A percentile compares a stretch with the other conserved stretches of the same genome.
phyloP scores from a whole-genome alignment of 495 filamentous ascomycete species.

The Platismatia glauca region DNA sequence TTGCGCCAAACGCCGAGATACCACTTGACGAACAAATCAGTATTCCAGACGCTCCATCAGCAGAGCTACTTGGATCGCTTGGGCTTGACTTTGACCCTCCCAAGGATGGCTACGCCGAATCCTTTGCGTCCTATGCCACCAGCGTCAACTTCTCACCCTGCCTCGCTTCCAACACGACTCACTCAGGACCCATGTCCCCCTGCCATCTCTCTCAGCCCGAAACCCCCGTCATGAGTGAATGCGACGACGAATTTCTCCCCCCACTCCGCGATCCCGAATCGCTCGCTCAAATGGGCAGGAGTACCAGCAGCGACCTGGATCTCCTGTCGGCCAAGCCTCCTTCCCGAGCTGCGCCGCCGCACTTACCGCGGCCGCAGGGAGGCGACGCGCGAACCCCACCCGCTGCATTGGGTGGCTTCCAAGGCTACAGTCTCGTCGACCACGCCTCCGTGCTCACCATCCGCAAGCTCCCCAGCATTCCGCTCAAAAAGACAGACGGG shows the following conservation, averaged over 20 bases:
- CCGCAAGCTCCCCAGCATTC: slow-evolving; percentile 15
- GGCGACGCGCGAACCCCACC: background rate
- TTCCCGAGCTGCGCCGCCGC: background rate
- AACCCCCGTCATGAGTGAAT: slow-evolving; percentile 19
- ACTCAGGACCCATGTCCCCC: slow-evolving; percentile 20
- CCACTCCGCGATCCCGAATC: slow-evolving; percentile 8
- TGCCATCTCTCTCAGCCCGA: slow-evolving; percentile 22
- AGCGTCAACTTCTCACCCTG: slow-evolving; percentile 18
- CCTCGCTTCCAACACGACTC: slow-evolving; percentile 13
- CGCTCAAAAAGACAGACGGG: background rate
- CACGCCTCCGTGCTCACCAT: slow-evolving; percentile 22
- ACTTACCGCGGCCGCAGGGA: background rate
- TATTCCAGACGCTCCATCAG: background rate
- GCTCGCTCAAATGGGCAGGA: slow-evolving; percentile 1
- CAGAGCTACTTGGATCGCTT: background rate
- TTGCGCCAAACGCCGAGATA: background rate
- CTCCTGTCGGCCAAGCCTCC: background rate
- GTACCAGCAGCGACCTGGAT: slow-evolving; percentile 4
- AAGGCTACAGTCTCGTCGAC: slow-evolving; percentile 23
- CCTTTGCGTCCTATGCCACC: slow-evolving; percentile 14
- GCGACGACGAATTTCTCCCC: slow-evolving; percentile 15
- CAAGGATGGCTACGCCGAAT: slow-evolving; percentile 9
- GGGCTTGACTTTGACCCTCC: slow-evolving; percentile 2
- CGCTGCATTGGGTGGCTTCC: slow-evolving; percentile 9
- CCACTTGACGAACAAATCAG: background rate